phyloP scores from a whole-genome alignment of 2,329 filamentous ascomycete genomes.

The Aspergillus piperis region DNA sequence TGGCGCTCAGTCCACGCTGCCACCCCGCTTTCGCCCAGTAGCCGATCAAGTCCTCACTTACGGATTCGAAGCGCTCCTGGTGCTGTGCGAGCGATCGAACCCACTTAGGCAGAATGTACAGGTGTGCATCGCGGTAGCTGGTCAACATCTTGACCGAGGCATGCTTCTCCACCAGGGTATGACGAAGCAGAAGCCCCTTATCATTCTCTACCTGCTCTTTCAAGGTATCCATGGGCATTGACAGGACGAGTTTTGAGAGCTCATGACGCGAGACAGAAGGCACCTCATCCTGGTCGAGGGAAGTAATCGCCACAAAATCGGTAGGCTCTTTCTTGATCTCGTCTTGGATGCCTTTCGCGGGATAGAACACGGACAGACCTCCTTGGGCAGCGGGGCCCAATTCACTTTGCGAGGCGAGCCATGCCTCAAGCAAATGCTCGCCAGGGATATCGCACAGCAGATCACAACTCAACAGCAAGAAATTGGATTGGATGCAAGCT shows the following conservation, averaged over 20 bases:
- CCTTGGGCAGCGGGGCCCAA: conserved; percentile 67
- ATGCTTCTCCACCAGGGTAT: conserved; percentile 73
- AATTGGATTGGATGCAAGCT: conserved; percentile 77
- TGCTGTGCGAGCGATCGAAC: conserved; percentile 77
- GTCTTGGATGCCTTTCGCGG: conserved; percentile 69
- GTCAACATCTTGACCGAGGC: conserved; percentile 77
- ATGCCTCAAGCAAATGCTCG: conserved; percentile 79
- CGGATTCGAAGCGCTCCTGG: conserved; percentile 81
- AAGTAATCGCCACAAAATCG: conserved; percentile 81
- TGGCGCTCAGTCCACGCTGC: conserved; percentile 78
- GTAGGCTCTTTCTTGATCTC: conserved; percentile 88
- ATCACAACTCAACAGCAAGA: conserved; percentile 89
- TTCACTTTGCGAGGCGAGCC: conserved; percentile 76
- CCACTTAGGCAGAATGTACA: conserved; percentile 94
- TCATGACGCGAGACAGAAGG: conserved; percentile 61
- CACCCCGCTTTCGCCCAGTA: conserved; percentile 96
- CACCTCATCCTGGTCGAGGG: conserved; percentile 56
- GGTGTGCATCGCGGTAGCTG: conserved; percentile 84
- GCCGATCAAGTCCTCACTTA: conserved; percentile 87
- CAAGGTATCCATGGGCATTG: conserved; percentile 83
- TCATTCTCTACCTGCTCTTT: conserved; percentile 79
- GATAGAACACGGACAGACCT: conserved; percentile 87
- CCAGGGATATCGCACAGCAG: conserved; percentile 87
- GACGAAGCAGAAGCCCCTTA: conserved; percentile 67
- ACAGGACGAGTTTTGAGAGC: conserved; percentile 74